phyloP scores from a whole-genome alignment of 805 yeast species.

The Metschnikowia sp. region DNA sequence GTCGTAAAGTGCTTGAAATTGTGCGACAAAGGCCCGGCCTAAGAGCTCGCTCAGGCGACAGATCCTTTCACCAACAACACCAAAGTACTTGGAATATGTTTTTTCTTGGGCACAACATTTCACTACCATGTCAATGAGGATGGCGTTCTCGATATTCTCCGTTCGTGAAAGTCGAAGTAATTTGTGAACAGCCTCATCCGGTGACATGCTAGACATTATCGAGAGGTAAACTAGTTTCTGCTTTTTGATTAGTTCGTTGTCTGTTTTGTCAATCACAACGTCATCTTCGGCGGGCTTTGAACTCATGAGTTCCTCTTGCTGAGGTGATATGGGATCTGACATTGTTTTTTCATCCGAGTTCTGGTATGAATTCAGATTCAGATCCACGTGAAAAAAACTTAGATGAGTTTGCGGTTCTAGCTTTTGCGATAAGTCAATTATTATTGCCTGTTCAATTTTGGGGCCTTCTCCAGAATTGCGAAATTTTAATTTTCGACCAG shows the following conservation, averaged over 20 bases:
- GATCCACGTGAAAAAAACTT: conserved; percentile 50
- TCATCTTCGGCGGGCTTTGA: neutral
- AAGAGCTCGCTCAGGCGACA: conserved; percentile 51
- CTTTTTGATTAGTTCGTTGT: conserved; percentile 48
- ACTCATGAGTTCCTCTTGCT: neutral
- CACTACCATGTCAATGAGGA: conserved; percentile 67
- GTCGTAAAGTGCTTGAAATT: conserved; percentile 56
- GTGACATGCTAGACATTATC: conserved; percentile 83
- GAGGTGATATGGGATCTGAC: neutral
- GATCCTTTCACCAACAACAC: conserved; percentile 68
- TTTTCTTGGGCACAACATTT: conserved; percentile 84
- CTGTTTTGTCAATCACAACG: conserved; percentile 3
- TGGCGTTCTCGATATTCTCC: conserved; percentile 21
- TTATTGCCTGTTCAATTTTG: conserved; percentile 57
- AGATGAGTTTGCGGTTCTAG: conserved; percentile 45
- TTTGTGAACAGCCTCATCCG: conserved; percentile 92
- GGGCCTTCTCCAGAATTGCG: conserved; percentile 62
- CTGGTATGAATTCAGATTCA: conserved; percentile 48
- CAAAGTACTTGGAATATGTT: conserved; percentile 82
- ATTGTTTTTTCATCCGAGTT: conserved; percentile 3
- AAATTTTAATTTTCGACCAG: conserved; percentile 32
- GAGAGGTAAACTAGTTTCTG: conserved; percentile 79
- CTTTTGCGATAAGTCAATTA: conserved; percentile 51
- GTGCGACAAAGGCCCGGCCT: conserved; percentile 49
- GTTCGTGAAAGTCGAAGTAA: conserved; percentile 46